Conservation (phyloP, 1,139 yeast species). For the Candida sanyaensis region DNA sequence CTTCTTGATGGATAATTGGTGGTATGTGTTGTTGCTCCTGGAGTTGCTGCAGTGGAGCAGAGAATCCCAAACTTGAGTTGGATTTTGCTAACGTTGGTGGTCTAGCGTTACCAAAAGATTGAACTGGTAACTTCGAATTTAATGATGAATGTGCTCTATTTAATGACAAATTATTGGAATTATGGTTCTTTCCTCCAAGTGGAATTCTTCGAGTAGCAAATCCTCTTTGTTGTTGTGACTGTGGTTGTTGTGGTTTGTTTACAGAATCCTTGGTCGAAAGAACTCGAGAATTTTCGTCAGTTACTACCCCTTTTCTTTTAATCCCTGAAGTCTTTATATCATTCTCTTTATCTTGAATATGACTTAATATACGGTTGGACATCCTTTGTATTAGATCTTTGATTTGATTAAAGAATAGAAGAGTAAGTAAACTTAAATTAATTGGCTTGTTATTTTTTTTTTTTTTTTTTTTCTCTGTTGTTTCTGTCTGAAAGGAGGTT, state of each 20-base stretch:
- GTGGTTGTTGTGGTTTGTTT: conserved; percentile 2
- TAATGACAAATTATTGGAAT: conserved; percentile 29
- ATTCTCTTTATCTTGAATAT: conserved; percentile 6
- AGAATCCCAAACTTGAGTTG: conserved; percentile 43
- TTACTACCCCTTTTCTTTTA: conserved; percentile 1
- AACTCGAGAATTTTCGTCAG: conserved; percentile 2
- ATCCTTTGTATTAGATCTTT: not conserved
- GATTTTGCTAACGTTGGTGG: conserved; percentile 35
- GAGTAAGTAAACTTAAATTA: not conserved
- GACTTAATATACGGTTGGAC: conserved; percentile 6
- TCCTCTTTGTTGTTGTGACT: conserved; percentile 3
- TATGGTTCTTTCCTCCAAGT: conserved; percentile 52
- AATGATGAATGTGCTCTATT: conserved; percentile 37
- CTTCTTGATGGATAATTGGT: conserved; percentile 1
- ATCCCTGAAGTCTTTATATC: conserved; percentile 3
- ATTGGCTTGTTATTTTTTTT: not conserved
- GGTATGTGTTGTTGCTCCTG: conserved; percentile 1
- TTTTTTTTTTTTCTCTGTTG: not conserved
- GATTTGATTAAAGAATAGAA: not conserved
- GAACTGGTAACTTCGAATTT: conserved; percentile 7
- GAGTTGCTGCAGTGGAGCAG: conserved; percentile 16
- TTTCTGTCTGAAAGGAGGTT: not conserved
- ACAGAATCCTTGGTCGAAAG: conserved; percentile 1
- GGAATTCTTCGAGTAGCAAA: conserved; percentile 35
- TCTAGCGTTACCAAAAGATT: conserved; percentile 1